Evolutionary conservation across 352 stramenopile species (phyloP).

Genomic region (Phytophthora sp.): DNA sequence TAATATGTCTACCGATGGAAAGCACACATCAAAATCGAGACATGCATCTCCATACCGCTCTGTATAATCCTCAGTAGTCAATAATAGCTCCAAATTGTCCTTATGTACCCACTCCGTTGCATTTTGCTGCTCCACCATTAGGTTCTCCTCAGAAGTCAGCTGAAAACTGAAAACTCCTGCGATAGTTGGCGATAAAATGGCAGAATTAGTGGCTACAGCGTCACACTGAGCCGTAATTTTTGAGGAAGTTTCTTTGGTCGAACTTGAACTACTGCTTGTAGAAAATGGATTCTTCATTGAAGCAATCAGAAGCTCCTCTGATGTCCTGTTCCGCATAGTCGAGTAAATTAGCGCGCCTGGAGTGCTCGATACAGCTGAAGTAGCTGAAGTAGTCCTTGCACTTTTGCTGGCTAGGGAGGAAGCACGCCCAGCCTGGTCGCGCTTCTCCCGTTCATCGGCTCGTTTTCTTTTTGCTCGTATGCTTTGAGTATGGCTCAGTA

Average conservation of each 20-base stretch:
- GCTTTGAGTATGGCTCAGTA: slow-evolving; percentile 28
- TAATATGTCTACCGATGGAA: slow-evolving; percentile 6
- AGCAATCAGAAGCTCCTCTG: slow-evolving; percentile 9
- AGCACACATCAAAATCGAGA: slow-evolving; percentile 8
- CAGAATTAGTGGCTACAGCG: background rate
- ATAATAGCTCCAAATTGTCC: background rate
- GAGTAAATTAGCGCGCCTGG: background rate
- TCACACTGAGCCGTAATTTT: background rate
- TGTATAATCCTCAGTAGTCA: background rate
- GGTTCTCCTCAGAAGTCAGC: background rate
- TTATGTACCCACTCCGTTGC: background rate
- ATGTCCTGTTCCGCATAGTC: background rate
- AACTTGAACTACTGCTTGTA: background rate
- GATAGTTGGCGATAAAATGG: background rate
- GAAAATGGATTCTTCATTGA: slow-evolving; percentile 3
- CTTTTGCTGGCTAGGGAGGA: background rate
- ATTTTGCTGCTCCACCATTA: background rate
- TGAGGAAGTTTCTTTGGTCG: background rate
- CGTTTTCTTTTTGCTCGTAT: slow-evolving; percentile 26
- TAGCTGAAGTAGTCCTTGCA: background rate
- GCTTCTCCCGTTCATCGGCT: slow-evolving; percentile 6
- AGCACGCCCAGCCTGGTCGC: background rate
- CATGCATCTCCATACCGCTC: background rate
- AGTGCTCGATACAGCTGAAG: background rate
- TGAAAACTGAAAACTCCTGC: slow-evolving; percentile 1